Base-by-base conservation (phyloP, 2,329 filamentous ascomycete genomes). In the Paecilomyces sp. region DNA sequence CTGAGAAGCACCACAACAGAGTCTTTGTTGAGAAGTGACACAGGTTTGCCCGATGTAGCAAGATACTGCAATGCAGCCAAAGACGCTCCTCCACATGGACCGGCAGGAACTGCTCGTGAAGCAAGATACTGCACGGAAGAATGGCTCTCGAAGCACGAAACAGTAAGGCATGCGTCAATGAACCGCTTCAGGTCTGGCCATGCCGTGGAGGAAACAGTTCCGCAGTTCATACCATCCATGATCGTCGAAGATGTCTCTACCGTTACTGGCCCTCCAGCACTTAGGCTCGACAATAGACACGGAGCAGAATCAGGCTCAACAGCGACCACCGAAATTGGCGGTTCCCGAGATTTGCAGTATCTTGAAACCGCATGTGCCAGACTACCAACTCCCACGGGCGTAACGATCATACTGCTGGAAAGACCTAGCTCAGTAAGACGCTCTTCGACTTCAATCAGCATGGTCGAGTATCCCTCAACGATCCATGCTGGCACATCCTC, bases 221-320 rank as follows among this genome's bases (percentile, higher is more conserved):
- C 88, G 62, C 88, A 92, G 64, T 89, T 85, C 76, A 92, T 83
- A 0, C 88, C 89, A 47, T 82, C 81, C 88, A 92, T 91, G 65
- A 90, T 90, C 0, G 87, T 91, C 2, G 82, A 74, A 0, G 75
- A 77, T 0, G 87, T 90, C 7, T 70, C 60, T 1, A 88, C 79
- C 0, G 81, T 71, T 0, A 76, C 78, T 2, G 80, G 72, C 36
- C 79, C 65, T 0, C 82, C 84, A 0, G 71, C 72, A 18, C 77
- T 68, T 3, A 86, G 69, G 58, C 80, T 84, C 13, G 75, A 68
- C 47, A 76, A 71, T 34, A 86, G 67, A 68, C 81, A 83, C 1
- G 83, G 77, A 31, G 83, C 89, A 0, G 83, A 84, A 18, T 87
- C 84, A 0, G 89, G 85, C 70, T 93, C 90, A 0, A 91, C 89